Base-by-base conservation (phyloP, 768 basidiomycete species). In the Antrodiella citrinella region DNA sequence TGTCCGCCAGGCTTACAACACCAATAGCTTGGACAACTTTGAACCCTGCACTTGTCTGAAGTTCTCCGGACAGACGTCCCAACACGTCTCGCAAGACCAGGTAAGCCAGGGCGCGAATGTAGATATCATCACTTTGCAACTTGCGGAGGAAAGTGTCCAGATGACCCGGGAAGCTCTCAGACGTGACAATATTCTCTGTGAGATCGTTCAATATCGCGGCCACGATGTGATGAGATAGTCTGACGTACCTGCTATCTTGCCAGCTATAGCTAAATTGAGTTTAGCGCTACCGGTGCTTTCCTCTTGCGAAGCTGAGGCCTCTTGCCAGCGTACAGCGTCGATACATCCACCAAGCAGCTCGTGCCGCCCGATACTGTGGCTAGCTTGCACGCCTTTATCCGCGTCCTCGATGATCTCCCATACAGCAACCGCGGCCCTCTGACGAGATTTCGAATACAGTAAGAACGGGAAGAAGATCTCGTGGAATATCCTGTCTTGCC, bases 391-490 rank as follows among this genome's bases (percentile, higher is more conserved):
- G 49, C 51, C 56, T 43, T 59, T 63, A 56, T 50, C 64, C 55
- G n/a, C 54, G 55, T 45, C 62, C 45, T 71, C 72, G n/a, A 92
- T 61, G n/a, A 76, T 65, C 49, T 82, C 81, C 91, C 91, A 94
- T 0, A 82, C 78, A n/a, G 74, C 62, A 19, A 77, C 73, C 0
- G 80, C 73, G 0, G 78, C 84, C 60, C 80, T 82, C 53, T 83
- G 76, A 46, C 82, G 75, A 2, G 84, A 66, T 59, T 86, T 90
- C 4, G 87, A 84, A 57, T 79, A 84, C 13, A 94, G 63, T 41
- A 94, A 67, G 59, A 80, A 79, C 0, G 91, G 86, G 60, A 91
- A 86, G 48, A 94, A 65, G 1, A 83, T 61, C 25, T 69, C 66
- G 53, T 78, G 69, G 53, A 80, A 77, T 21, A 75, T 62, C 23